phyloP scores from a whole-genome alignment of 2,329 filamentous ascomycete genomes.

The Trichoderma sp. region DNA sequence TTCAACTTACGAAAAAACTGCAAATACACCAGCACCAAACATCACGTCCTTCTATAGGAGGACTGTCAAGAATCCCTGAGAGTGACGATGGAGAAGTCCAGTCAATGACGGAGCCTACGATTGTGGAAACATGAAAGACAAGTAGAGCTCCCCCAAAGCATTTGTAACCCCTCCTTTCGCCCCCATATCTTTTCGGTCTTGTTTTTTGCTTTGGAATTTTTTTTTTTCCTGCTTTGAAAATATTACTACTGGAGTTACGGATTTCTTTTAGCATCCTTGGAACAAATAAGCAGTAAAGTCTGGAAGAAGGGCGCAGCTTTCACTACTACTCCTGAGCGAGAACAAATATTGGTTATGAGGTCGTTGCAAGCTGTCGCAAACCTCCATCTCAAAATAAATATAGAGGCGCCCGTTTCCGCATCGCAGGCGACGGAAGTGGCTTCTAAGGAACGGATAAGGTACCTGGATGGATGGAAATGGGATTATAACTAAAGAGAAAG shows the following conservation, averaged over 20 bases:
- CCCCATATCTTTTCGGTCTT: background rate
- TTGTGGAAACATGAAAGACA: conserved; percentile 35
- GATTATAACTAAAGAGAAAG: conserved; percentile 28
- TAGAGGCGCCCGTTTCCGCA: background rate
- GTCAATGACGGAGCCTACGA: conserved; percentile 32
- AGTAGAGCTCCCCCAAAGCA: background rate
- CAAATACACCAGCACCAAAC: conserved; percentile 61
- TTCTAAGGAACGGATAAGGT: background rate
- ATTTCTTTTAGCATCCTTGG: conserved; percentile 25
- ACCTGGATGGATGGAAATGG: conserved; percentile 15
- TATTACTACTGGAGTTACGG: conserved; percentile 25
- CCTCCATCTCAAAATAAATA: background rate
- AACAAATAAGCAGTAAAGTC: background rate
- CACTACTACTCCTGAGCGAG: background rate
- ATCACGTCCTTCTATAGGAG: conserved; percentile 44
- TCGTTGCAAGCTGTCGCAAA: background rate
- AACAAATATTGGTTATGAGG: background rate
- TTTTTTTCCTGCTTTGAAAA: background rate
- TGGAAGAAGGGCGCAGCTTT: background rate
- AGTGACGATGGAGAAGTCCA: conserved; percentile 58
- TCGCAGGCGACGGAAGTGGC: conserved; percentile 5
- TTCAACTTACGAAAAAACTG: conserved; percentile 84
- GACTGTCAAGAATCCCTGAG: conserved; percentile 58
- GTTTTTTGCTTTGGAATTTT: conserved; percentile 13
- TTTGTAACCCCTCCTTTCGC: background rate